Base-by-base conservation (phyloP, 2,329 filamentous ascomycete genomes). In the Zopfia rhizophila region DNA sequence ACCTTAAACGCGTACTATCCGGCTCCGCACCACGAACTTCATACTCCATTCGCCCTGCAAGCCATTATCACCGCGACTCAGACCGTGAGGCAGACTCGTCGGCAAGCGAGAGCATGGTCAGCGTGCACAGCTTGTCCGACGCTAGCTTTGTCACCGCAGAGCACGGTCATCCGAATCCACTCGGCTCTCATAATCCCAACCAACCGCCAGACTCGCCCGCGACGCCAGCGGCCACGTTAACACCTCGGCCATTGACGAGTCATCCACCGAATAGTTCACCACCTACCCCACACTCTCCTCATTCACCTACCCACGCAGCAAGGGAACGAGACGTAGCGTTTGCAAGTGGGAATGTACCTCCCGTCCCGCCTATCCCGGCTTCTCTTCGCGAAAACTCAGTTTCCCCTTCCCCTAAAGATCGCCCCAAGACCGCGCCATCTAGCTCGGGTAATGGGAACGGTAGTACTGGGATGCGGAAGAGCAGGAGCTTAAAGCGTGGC, bases 71-170 rank as follows among this genome's bases (percentile, higher is more conserved):
- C 13, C 62, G 58, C n/a, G 52, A 58, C 27, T 56, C 48, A 11
- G 49, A 78, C 61, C 76, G 79, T 32, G 75, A 74, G 5, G 82
- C 79, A 45, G 74, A 74, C 7, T 82, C 74, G 67, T 65, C 77
- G 82, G 73, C 81, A 79, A 66, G 81, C 45, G 87, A 90, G 41
- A 89, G 86, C 67, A 82, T 90, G 77, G 81, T 87, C 53, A 89
- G 85, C 72, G 88, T 86, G 53, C 86, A 89, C 45, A 82, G 82
- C 31, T 78, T 82, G n/a, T 88, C 85, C 5, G 87, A 90, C 61
- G 72, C 84, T 14, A 87, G 83, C 27, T 69, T 69, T 39, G 53
- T 67, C 17, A 69, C 66, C 1, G 55, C 65, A 3, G 59, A 67
- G 16, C 60, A 57, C 5, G n/a, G n/a, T n/a, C n/a, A n/a, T n/a